Base-by-base conservation (phyloP, 202 grass and related monocot genomes). In the Eragrostis tef region DNA sequence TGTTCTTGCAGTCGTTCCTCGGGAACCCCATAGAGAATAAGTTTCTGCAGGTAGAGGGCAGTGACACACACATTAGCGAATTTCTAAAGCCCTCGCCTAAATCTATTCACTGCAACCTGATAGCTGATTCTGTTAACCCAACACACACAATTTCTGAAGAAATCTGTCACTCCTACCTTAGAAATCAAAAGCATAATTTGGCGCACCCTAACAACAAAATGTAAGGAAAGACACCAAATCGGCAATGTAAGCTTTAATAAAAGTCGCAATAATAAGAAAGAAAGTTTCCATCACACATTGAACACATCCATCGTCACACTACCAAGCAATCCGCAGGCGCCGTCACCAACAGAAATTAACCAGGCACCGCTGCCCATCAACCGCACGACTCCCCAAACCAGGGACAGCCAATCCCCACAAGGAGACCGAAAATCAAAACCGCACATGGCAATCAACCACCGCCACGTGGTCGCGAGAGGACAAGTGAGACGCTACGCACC, bases 1-100 rank as follows among this genome's bases (percentile, higher is more conserved):
- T 72, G 75, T 34, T 81, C 61, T 44, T 81, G 81, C 13, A 99
- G 79, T 7, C 60, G 67, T 59, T 91, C 89, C 39, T 77, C 69
- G 0, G 89, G 90, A 63, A 96, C 78, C 22, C 96, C 96, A 19
- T 89, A 84, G 64, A 70, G 71, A 54, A 91, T 71, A 69, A 99
- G 93, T 87, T 91, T 96, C 96, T 99, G 90, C 51, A 90, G 41
- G n/a, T 72, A 58, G 17, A 34, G 53, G 2, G 16, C 58, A 72
- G 70, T 45, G 66, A 0, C 2, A 22, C 41, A 24, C 4, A 31
- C 6, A 34, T 89, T 50, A 89, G 82, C 29, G 24, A 72, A 78
- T 11, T 74, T 52, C 77, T 69, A 53, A 39, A 39, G 2, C 34
- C 11, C 22, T 61, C n/a, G 20, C 21, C 14, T 9, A 73, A 86